Conservation (phyloP, 805 yeast species). For the Barnettozyma botsteinii region DNA sequence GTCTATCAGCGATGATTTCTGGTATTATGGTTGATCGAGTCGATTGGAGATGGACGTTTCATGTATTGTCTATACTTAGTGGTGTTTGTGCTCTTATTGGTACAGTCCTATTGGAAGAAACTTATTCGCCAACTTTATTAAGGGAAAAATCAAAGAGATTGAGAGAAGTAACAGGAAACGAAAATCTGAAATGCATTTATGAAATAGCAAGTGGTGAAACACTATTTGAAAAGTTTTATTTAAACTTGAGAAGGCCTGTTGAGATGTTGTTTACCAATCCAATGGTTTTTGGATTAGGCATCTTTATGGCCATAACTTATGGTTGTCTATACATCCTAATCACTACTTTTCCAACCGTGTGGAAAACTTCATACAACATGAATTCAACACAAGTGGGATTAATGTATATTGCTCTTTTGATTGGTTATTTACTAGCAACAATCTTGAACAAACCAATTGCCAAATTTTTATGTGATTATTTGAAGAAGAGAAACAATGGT, state of each 20-base stretch:
- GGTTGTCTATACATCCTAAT: conserved; percentile 64
- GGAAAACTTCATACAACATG: conserved; percentile 41
- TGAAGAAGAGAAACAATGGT: conserved; percentile 37
- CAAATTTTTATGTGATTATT: conserved; percentile 29
- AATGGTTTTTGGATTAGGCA: conserved; percentile 55
- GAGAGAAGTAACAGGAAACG: conserved; percentile 48
- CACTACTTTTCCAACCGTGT: conserved; percentile 52
- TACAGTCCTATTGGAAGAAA: conserved; percentile 41
- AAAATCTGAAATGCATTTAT: conserved; percentile 49
- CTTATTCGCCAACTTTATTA: conserved; percentile 51
- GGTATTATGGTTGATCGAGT: conserved; percentile 48
- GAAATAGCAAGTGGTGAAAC: conserved; percentile 49
- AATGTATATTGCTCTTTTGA: conserved; percentile 51
- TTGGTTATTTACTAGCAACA: conserved; percentile 49
- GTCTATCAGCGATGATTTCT: conserved; percentile 49
- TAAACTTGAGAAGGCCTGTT: conserved; percentile 48
- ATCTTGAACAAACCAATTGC: conserved; percentile 41
- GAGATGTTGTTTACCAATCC: conserved; percentile 49
- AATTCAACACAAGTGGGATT: conserved; percentile 45
- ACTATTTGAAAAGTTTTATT: conserved; percentile 29
- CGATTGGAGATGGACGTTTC: conserved; percentile 61
- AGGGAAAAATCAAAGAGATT: conserved; percentile 39
- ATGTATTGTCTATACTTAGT: conserved; percentile 48
- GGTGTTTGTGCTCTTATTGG: conserved; percentile 41
- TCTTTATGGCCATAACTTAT: conserved; percentile 58